Evolutionary conservation across 306 rosid genomes (phyloP), one percentile per base, ranked within the genome.

Genomic region (Benincasa hispida): DNA sequence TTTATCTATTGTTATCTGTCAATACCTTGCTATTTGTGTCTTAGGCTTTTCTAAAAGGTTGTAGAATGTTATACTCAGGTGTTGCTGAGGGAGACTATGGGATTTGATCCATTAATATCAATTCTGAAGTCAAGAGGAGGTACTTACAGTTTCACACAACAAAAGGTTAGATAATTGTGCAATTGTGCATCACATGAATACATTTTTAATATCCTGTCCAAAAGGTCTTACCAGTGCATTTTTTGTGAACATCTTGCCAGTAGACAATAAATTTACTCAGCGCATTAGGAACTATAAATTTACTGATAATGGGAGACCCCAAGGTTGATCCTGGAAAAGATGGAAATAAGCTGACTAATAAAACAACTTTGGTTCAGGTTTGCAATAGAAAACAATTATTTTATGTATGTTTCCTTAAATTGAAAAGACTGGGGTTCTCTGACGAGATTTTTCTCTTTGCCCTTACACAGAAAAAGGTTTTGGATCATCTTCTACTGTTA

Each of bases 221-320:
- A 42, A 37, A 72, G 48, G 85, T 81, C 66, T 83, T 86, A 82
- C 87, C 79, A 80, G 68, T 88, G 75, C 78, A 79, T 78, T 83
- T 80, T 22, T 55, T 70, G 84, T 39, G 15, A 77, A 78, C 82
- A 70, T 77, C 84, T 82, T 88, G 95, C 93, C 96, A 91, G 98
- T 91, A 93, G 98, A 93, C 98, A 77, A 87, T 91, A 84, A 93
- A 91, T 86, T 85, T 93, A 81, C 93, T 89, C 88, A 83, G 97
- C 73, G 93, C 83, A 9, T 82, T 93, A 79, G 98, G 91, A 83
- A 93, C 96, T 79, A 81, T 91, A 78, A 89, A 84, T 81, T 81
- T 93, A 83, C 82, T 93, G 75, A 86, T 88, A 66, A 80, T 72
- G 83, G 97, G 96, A 79, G 94, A 92, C 61, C 82, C 85, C 47